A percentile compares a stretch with the other conserved stretches of the same genome.
These are phyloP conservation scores for Haplographium delicatum DNA, from an alignment of 495 filamentous ascomycete genomes.

Conservation along the genomic window DNA sequence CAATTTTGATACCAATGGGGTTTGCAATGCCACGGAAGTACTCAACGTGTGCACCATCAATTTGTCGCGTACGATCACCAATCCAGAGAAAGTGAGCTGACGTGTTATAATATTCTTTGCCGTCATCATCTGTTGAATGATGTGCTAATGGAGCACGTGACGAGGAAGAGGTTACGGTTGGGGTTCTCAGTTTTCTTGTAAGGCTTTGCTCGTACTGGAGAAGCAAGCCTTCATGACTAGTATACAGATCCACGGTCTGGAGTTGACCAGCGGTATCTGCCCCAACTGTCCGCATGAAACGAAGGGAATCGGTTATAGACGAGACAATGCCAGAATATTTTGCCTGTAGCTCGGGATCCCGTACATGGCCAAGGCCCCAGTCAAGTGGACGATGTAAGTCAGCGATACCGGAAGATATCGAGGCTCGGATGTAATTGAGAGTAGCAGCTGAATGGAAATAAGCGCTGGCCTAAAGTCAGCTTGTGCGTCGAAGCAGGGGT, in stretches of 20 bases:
- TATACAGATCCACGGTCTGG: slow-evolving; percentile 92
- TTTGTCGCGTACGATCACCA: slow-evolving; percentile 89
- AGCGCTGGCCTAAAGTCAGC: slow-evolving; percentile 44
- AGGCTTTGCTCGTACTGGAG: slow-evolving; percentile 91
- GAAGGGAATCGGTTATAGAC: slow-evolving; percentile 83
- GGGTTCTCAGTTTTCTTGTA: slow-evolving; percentile 69
- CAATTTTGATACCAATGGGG: slow-evolving; percentile 93
- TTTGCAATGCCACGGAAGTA: slow-evolving; percentile 96
- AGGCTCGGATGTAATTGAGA: slow-evolving; percentile 82
- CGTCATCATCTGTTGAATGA: neutral
- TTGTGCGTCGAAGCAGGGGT: neutral
- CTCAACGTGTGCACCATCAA: slow-evolving; percentile 90
- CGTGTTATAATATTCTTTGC: slow-evolving; percentile 71
- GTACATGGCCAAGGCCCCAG: slow-evolving; percentile 93
- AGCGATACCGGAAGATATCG: slow-evolving; percentile 81
- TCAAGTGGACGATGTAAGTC: slow-evolving; percentile 91
- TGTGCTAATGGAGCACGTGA: slow-evolving; percentile 8
- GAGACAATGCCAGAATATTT: slow-evolving; percentile 79
- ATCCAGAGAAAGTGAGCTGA: slow-evolving; percentile 99
- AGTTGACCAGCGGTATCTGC: slow-evolving; percentile 80
- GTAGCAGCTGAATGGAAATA: slow-evolving; percentile 96
- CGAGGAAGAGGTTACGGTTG: slow-evolving; percentile 27
- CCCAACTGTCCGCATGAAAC: slow-evolving; percentile 93
- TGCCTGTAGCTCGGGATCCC: slow-evolving; percentile 70
- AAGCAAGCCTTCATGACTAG: slow-evolving; percentile 89